These are phyloP conservation scores for Phytophthora foliorum DNA, from an alignment of 352 stramenopile genomes.

Conservation along the genomic window DNA sequence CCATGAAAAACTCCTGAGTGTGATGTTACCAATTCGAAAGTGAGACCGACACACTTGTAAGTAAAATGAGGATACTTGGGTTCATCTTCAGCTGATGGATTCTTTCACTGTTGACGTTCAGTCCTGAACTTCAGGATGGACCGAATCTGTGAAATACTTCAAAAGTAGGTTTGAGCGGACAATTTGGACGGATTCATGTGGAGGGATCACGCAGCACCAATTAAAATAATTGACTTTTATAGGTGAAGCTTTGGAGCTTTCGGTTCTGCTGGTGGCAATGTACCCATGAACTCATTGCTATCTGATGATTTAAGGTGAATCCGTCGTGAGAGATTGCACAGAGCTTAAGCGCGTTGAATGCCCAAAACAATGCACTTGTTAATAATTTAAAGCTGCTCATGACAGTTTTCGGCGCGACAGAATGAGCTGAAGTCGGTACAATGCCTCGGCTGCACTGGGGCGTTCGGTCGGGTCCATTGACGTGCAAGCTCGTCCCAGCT, in stretches of 20 bases:
- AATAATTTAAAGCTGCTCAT: constrained; percentile 1
- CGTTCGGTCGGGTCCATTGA: constrained; percentile 27
- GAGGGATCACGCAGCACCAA: no score
- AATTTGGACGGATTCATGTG: no score
- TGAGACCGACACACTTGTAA: not conserved
- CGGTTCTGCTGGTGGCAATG: no score
- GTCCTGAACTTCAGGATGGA: no score
- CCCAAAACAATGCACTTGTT: not conserved
- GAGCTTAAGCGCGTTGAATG: not conserved
- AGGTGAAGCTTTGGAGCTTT: no score
- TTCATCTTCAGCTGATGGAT: not conserved
- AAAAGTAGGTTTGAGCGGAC: no score
- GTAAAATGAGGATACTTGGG: not conserved
- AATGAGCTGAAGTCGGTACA: constrained; percentile 37
- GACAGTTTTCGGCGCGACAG: not conserved
- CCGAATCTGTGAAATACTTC: no score
- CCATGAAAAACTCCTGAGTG: not conserved
- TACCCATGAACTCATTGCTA: no score
- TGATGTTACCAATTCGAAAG: not conserved
- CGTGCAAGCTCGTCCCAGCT: constrained; percentile 30
- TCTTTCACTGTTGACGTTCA: no score
- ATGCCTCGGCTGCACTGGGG: constrained; percentile 31
- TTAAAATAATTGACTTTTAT: no score
- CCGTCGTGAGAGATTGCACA: no score
- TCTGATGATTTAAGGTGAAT: no score